Evolutionary conservation across 805 yeast genomes (phyloP), one percentile per base, ranked within the genome.

Genomic region (Barnettozyma sp.): DNA sequence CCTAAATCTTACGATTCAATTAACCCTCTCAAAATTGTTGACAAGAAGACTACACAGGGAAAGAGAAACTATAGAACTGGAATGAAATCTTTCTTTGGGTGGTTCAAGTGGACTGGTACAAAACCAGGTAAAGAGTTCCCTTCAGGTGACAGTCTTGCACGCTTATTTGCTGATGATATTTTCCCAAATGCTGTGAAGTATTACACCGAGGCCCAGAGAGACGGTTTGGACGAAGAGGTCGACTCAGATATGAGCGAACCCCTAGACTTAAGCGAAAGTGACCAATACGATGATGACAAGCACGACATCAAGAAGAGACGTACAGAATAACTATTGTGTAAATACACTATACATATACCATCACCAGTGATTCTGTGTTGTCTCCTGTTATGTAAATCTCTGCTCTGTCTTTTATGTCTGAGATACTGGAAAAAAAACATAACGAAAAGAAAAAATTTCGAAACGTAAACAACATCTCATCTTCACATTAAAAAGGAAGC

Each of bases 131-230:
- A 76, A 58, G 92, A 78, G 54, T 84, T 77, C 52, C 71, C 87
- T 42, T 69, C 71, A 38, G 95, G 95, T 17, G 90, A 79, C 42
- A 86, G 79, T 9, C 65, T 88, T 36, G 84, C 95, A 0, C 64
- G 76, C 34, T 59, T 83, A 27, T 63, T 90, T 11, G 65, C 74
- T 5, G 95, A 86, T 30, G 95, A 88, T 49, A 54, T 90, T 28
- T 88, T 73, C 53, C 95, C 95, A 11, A 78, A 78, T 46, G 92
- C 96, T 4, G 77, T 85, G 17, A 83, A 81, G 48, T 81, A 83
- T 54, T 90, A 80, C 49, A 78, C 84, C 6, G 78, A 78, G 50
- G 87, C 88, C 1, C 74, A 72, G 46, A 64, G 78, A 44, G 82
- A 83, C 33, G 75, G 72, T 0, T 51, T 67, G 4, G 73, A 71